Base-by-base conservation (phyloP, 495 filamentous ascomycete genomes). In the Podospora comata region DNA sequence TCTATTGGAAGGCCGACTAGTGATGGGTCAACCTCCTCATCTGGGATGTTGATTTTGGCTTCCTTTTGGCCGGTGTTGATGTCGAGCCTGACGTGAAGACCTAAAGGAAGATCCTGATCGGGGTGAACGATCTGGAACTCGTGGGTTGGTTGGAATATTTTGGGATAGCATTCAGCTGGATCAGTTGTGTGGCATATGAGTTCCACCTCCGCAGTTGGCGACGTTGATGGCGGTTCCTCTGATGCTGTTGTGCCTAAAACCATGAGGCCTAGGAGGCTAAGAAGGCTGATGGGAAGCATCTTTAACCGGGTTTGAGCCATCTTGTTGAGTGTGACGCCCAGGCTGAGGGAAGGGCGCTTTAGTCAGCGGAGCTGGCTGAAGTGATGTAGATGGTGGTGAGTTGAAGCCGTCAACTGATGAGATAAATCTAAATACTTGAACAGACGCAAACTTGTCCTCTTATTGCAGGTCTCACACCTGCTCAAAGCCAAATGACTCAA, bases 171-270 rank as follows among this genome's bases (percentile, higher is more conserved):
- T 39, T 87, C 86, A 34, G 81, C 77, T 0, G 83, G 78, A 71
- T 88, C 80, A 34, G 78, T 73, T 20, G 85, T 85, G 70, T 89
- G 86, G 67, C 89, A 91, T 71, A 91, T 89, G n/a, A 89, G 77
- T 32, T 88, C 82, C 20, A 75, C 65, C 7, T 79, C 74, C 19
- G 66, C 64, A 7, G 59, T 69, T 54, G 79, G 70, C 19, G 79
- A 66, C 7, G 77, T 75, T 6, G 76, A 76, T 39, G 68, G 63
- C 26, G 76, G 34, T 2, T 58, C 54, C 2, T 71, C 62, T 1
- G 78, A 77, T 0, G 73, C 72, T n/a, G 70, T 63, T 44, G 76
- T 68, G 18, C 68, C 69, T 5, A 56, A 56, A n/a, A 56, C 68
- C 55, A 73, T 67, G 60, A 76, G 57, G 34, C 72, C 62, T 1